These are phyloP conservation scores for Leishmania major DNA, from an alignment of 208 protist species.

Conservation along the genomic window DNA sequence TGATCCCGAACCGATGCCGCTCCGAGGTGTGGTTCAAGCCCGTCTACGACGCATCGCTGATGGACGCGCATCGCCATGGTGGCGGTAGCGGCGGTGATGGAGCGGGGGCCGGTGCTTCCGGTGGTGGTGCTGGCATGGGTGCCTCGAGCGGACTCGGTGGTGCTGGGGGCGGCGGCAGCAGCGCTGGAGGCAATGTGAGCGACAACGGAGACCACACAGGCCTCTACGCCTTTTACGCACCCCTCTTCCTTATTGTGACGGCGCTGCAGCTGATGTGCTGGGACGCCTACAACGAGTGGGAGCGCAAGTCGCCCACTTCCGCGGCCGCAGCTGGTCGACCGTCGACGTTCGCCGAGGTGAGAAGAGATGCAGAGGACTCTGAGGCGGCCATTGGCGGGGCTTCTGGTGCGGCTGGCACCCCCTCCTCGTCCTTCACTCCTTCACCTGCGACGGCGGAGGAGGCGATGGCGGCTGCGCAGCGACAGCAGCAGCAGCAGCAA, in stretches of 20 bases:
- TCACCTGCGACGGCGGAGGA: constrained; percentile 15
- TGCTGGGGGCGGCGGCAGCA: constrained; percentile 1
- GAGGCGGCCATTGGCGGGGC: not conserved
- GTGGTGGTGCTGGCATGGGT: constrained; percentile 5
- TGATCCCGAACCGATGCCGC: constrained; percentile 80
- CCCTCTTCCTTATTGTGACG: constrained; percentile 72
- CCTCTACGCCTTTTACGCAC: constrained; percentile 51
- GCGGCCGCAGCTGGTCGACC: constrained; percentile 1
- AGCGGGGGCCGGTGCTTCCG: not conserved
- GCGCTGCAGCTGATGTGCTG: constrained; percentile 84
- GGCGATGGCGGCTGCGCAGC: not conserved
- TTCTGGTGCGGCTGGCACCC: not conserved
- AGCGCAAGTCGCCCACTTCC: constrained; percentile 14
- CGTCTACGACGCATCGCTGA: constrained; percentile 20
- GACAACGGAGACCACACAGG: constrained; percentile 9
- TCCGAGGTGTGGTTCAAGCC: constrained; percentile 77
- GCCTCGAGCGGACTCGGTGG: constrained; percentile 1
- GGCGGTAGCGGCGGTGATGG: constrained; percentile 13
- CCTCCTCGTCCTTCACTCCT: not conserved
- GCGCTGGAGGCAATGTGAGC: not conserved
- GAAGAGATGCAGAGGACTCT: not conserved
- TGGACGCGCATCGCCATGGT: not conserved
- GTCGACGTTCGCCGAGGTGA: not conserved
- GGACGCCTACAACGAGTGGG: constrained; percentile 69
- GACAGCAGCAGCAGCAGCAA: constrained; percentile 1